phyloP scores from a whole-genome alignment of 768 basidiomycete genomes.

The Suillus ampliporus region DNA sequence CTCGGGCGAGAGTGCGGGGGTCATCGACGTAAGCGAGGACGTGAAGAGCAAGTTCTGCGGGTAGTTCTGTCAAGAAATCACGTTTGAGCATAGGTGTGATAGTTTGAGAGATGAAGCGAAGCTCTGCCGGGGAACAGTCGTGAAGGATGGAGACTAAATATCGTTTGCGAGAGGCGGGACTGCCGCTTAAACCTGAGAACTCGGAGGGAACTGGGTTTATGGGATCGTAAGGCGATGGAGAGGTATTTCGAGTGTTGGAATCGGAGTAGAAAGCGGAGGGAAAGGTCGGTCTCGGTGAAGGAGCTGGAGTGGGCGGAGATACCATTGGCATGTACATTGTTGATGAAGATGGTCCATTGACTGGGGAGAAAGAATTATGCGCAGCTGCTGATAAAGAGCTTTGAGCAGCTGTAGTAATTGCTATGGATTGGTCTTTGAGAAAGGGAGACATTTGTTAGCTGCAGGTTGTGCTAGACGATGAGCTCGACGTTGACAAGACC shows the following conservation, averaged over 20 bases:
- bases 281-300: conserved; percentile 49
- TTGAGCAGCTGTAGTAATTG: background rate
- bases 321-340: conserved; percentile 57
- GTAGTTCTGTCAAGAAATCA: conserved; percentile 62
- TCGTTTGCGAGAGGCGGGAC: conserved; percentile 51
- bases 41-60: conserved; percentile 75
- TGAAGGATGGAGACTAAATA: conserved; percentile 56
- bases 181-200: conserved; percentile 38
- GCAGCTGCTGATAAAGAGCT: too few relatives aligned
- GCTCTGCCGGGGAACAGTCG: conserved; percentile 63
- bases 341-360: conserved; percentile 23
- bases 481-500: too few relatives aligned
- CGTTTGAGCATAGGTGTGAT: conserved; percentile 68
- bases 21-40: conserved; percentile 81
- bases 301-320: conserved; percentile 67
- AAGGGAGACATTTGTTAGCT: too few relatives aligned
- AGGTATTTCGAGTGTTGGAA: conserved; percentile 15
- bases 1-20: conserved; percentile 70
- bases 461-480: too few relatives aligned
- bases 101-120: conserved; percentile 69
- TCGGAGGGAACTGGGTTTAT: conserved; percentile 36
- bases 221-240: conserved; percentile 24
- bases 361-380: background rate
- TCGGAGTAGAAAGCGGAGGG: conserved; percentile 26
- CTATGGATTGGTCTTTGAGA: background rate